Evolutionary conservation across 139 green algal species (phyloP).

Genomic region (Chlamydomonas sp.): DNA sequence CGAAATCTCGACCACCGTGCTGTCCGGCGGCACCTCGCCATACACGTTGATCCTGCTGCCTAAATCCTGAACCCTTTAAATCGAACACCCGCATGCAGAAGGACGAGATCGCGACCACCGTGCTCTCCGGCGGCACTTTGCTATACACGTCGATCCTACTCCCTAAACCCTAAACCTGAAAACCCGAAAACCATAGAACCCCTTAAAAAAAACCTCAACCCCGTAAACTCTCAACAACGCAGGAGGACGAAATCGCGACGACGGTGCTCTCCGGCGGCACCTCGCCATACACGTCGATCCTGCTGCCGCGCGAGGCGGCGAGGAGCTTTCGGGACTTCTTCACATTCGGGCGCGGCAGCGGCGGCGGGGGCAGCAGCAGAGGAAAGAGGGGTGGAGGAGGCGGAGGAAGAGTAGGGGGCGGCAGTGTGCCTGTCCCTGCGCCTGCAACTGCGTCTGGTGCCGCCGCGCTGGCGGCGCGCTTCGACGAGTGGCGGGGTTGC

Average conservation of each 20-base stretch:
- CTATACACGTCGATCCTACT: too few relatives aligned
- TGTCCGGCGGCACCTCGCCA: constrained; percentile 46
- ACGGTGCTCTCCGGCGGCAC: constrained; percentile 39
- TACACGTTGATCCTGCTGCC: constrained; percentile 54
- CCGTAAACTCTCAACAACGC: neutral
- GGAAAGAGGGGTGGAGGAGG: too few relatives aligned
- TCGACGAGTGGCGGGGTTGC: neutral
- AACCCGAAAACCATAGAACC: too few relatives aligned
- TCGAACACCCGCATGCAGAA: too few relatives aligned
- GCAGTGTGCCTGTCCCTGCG: too few relatives aligned
- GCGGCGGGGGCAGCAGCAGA: neutral
- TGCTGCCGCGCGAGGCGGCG: constrained; percentile 31
- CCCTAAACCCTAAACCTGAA: too few relatives aligned
- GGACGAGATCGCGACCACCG: too few relatives aligned
- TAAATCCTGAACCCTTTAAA: too few relatives aligned
- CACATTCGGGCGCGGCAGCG: neutral
- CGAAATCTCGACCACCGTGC: constrained; percentile 47
- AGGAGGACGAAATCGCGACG: constrained; percentile 64
- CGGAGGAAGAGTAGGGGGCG: too few relatives aligned
- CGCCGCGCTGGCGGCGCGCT: neutral
- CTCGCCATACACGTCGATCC: constrained; percentile 53
- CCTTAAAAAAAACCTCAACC: too few relatives aligned
- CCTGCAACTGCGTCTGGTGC: too few relatives aligned
- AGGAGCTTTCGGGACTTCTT: constrained; percentile 12
- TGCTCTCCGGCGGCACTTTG: too few relatives aligned